Evolutionary conservation across 2,329 filamentous ascomycete genomes (phyloP), one percentile per base, ranked within the genome.

Genomic region (Byssothecium circinans): DNA sequence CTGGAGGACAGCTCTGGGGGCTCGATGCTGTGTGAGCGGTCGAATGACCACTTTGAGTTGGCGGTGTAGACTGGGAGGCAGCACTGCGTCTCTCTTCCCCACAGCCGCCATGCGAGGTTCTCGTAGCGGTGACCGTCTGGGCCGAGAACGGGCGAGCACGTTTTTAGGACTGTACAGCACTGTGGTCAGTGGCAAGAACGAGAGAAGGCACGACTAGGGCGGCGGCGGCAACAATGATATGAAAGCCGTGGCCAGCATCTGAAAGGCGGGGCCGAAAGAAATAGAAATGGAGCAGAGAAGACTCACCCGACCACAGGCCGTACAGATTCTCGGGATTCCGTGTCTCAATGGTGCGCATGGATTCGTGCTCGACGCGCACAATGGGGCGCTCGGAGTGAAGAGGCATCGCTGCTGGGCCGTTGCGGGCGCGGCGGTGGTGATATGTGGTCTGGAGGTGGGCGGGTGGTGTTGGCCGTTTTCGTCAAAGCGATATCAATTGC

Each of bases 221-320:
- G 47, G 19, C 39, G 47, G 19, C 43, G 43, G 23, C 5, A 5
- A 25, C 45, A 50, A 43, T 42, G 30, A 49, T 48, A 44, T 41
- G 45, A 34, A 56, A 41, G 23, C 23, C 6, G 18, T 10, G 18
- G 36, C 19, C 18, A 22, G 45, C 12, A 14, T 36, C 50, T 35
- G 56, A 53, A 48, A 43, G 19, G 50, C 34, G 41, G 43, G 27
- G 33, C 45, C 34, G 14, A 6, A 6, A 20, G n/a, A 12, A n/a
- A 41, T 44, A 49, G 43, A 45, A 18, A 19, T 14, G 19, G 8
- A 15, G 22, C n/a, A 22, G 37, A 30, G 15, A 10, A 23, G 37
- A 80, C 88, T 82, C 75, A 95, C 91, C 89, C 71, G 90, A 92
- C 91, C 91, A 96, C 83, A 97, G 95, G 78, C 89, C 91, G 75